Evolutionary conservation across 108 stramenopile species (phyloP), one percentile per base, ranked within the genome.

Genomic region (Nannochloropsis granulata): DNA sequence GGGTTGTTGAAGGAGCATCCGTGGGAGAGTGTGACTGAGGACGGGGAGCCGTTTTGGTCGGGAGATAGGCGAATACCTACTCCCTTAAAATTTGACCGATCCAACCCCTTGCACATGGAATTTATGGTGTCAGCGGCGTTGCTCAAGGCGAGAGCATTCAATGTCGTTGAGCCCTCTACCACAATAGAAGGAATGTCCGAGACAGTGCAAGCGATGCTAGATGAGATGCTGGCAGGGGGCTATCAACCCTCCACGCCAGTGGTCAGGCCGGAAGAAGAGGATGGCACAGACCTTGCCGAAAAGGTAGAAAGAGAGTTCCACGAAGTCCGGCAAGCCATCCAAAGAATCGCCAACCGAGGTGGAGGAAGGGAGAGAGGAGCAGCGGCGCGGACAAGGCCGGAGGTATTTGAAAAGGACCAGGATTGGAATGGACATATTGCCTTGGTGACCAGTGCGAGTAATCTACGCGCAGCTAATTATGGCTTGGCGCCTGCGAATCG

Each of bases 11-110:
- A 24, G 23, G 44, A 80, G 78, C 89, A 99, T 88, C 97, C 98
- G 9, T 26, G 92, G 23, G 97, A 95, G 86, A 94, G 93, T 80
- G 56, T 93, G 9, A 97, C 97, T 87, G 98, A 99, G 25, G 97
- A 99, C 81, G 97, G 94, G 0, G 88, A 93, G 45, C 93, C 90
- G 12, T 99, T 97, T 87, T 98, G 97, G 97, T 91, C 93, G 26
- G 96, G 96, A 10, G 89, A 93, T 16, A 86, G 95, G 13, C 79
- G 83, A 24, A 83, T 44, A 5, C 88, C 88, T 3, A 9, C 26
- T 34, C n/a, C 79, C 23, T 78, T 81, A 34, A 56, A 21, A 45
- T 79, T 84, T 10, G 88, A 86, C 82, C 83, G 83, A 13, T 16
- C 13, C 45, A 43, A 81, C 34, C 45, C 83, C 80, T 14, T 80